Conservation (phyloP, 2,329 filamentous ascomycete genomes). For the Ophiostoma quercus region DNA sequence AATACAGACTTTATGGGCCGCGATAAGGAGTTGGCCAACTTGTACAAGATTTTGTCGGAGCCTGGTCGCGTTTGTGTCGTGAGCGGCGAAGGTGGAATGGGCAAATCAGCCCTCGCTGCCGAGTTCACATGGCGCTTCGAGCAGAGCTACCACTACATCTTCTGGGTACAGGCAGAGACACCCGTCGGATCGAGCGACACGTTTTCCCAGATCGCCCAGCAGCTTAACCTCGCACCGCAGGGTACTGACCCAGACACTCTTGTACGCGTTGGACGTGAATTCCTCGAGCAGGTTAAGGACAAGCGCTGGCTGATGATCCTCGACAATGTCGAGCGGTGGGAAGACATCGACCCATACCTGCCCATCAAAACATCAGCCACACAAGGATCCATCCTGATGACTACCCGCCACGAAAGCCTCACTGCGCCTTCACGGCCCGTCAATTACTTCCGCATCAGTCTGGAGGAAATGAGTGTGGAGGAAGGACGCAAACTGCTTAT, state of each 20-base stretch:
- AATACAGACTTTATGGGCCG: constrained; percentile 22
- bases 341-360: constrained; percentile 26
- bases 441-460: constrained; percentile 22
- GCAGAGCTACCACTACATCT: constrained; percentile 20
- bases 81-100: constrained; percentile 26
- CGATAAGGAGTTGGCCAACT: constrained; percentile 23
- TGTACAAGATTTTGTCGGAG: constrained; percentile 25
- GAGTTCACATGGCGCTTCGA: constrained; percentile 28
- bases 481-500: constrained; percentile 9
- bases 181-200: constrained; percentile 25
- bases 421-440: constrained; percentile 26
- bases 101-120: constrained; percentile 30
- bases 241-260: constrained; percentile 26
- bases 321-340: constrained; percentile 27
- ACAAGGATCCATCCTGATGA: constrained; percentile 26
- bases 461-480: neutral
- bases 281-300: constrained; percentile 23
- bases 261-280: constrained; percentile 24
- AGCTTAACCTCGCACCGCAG: constrained; percentile 24
- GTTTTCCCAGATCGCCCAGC: constrained; percentile 26
- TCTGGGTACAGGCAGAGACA: constrained; percentile 31
- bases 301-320: constrained; percentile 28
- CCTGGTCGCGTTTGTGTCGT: constrained; percentile 26
- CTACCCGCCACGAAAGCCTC: constrained; percentile 24
- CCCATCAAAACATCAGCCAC: constrained; percentile 25